Base-by-base conservation (phyloP, 2,329 filamentous ascomycete species). In the Bipolaris victoriae region DNA sequence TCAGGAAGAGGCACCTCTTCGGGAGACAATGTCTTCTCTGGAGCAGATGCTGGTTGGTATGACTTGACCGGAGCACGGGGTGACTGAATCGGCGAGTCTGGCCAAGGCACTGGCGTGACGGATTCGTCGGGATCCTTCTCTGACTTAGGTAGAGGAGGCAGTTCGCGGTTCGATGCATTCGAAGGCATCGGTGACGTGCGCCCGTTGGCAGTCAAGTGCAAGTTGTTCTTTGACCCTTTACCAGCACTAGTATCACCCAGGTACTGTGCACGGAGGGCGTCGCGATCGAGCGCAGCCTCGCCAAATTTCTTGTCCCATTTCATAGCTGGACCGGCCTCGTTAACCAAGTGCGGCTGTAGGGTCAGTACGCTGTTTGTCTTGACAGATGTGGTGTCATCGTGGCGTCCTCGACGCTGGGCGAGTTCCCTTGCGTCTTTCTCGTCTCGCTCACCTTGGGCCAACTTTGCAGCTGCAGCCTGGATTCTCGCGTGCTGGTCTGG, bases 301-400 rank as follows among this genome's bases (percentile, higher is more conserved):
- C 98, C 95, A 73, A 97, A 98, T 68, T 91, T 92, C 76, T 87
- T 96, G 31, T 94, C 92, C 95, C 95, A 99, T 76, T 97, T 96
- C 88, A 99, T 89, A 1, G 95, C 95, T 22, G 92, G 90, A 7
- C 90, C 95, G 16, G 93, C 94, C 74, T 97, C 95, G 51, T 84
- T 92, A 69, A 93, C 83, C 60, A 98, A 89, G 51, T 88, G 85
- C 1, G 92, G 90, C 72, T 97, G 93, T 45, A 98, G 81, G 3
- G 92, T 97, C 70, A 97, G 84, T 54, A 96, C 86, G 64, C 95
- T 99, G 76, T 88, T 93, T 3, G 92, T 97, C 83, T 96, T 97
- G 43, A 79, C 78, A 55, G 83, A 81, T 10, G 77, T 73, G 80
- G 84, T 61, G 75, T 86, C 81, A 77, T 84, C 75, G 76, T 76